These are phyloP conservation scores for Phytophthora melonis DNA, from an alignment of 352 stramenopile species.

Conservation along the genomic window DNA sequence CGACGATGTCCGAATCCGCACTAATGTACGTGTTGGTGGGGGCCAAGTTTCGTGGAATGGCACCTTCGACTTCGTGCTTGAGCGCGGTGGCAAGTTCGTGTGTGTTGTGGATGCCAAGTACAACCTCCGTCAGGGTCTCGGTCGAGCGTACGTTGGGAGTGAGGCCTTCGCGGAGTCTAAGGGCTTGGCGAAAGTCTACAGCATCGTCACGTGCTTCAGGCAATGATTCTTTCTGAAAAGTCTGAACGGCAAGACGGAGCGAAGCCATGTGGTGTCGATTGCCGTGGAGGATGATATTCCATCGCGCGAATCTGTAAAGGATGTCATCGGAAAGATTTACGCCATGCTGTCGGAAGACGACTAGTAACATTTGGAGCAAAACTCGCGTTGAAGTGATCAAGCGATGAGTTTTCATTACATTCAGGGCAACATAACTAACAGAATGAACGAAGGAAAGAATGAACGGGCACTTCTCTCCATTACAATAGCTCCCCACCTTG, in stretches of 20 bases:
- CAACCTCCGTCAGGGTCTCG: slow-evolving; percentile 2
- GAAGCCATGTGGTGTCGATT: not conserved
- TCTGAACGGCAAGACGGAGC: slow-evolving; percentile 4
- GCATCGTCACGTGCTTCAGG: slow-evolving; percentile 7
- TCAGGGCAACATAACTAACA: not conserved
- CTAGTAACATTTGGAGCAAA: not conserved
- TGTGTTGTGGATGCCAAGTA: slow-evolving; percentile 5
- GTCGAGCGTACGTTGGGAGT: slow-evolving; percentile 1
- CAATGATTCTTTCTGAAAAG: not conserved
- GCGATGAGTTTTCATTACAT: not conserved
- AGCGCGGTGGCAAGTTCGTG: not conserved
- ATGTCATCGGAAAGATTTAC: slow-evolving; percentile 2
- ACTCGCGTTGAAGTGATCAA: not conserved
- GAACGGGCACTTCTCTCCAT: no score
- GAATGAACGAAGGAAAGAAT: not conserved
- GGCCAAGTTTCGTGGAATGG: not conserved
- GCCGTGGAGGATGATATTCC: not conserved
- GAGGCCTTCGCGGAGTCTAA: slow-evolving; percentile 5
- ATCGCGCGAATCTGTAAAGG: slow-evolving; percentile 6
- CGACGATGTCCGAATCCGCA: not conserved
- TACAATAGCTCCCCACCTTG: no score
- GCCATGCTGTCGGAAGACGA: slow-evolving; percentile 6
- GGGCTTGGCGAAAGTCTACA: slow-evolving; percentile 1
- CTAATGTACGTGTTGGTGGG: slow-evolving; percentile 1
- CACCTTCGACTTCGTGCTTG: slow-evolving; percentile 9